Evolutionary conservation across 2,329 filamentous ascomycete genomes (phyloP), one percentile per base, ranked within the genome.

Genomic region (Fusarium burgessii): DNA sequence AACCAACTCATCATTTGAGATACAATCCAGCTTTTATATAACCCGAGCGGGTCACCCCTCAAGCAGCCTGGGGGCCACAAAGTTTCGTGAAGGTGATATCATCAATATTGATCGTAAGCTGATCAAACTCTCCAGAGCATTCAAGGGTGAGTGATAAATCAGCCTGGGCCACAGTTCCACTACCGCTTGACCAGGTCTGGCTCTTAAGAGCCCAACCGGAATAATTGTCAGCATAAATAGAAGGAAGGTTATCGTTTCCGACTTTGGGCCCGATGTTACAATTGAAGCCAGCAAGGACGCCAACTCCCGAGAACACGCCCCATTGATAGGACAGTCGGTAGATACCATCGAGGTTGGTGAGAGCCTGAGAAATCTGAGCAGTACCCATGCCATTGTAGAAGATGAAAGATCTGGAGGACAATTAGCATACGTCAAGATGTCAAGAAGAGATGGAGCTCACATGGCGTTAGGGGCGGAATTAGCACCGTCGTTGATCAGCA

Each of bases 241-340:
- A 0, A 8, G 3, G 7, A 2, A 62, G 13, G 2, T 0, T 3
- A 18, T 18, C 1, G 4, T 14, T 7, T 10, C 42, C 56, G 2
- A 62, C 13, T 13, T 23, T 42, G 6, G 59, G 59, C 13, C 2
- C 17, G 8, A 62, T 51, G 2, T 0, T 9, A 6, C 59, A 62
- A 4, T 1, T 1, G 4, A 33, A 61, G 0, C 25, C 32, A 2
- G 6, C 4, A 4, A 13, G 20, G 38, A 33, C 4, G 6, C 6
- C 7, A 1, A 15, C 17, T 4, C 4, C 41, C 0, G 41, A 25
- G 15, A 27, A 14, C 8, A 38, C 23, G 6, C 9, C 15, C 36
- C 36, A 62, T 4, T 7, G 18, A 8, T 62, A 62, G 2, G 36
- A 20, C 0, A 62, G 18, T 20, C 5, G 12, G 20, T 62, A 62